Evolutionary conservation across 768 basidiomycete genomes (phyloP).

Genomic region (Trametes cingulata): DNA sequence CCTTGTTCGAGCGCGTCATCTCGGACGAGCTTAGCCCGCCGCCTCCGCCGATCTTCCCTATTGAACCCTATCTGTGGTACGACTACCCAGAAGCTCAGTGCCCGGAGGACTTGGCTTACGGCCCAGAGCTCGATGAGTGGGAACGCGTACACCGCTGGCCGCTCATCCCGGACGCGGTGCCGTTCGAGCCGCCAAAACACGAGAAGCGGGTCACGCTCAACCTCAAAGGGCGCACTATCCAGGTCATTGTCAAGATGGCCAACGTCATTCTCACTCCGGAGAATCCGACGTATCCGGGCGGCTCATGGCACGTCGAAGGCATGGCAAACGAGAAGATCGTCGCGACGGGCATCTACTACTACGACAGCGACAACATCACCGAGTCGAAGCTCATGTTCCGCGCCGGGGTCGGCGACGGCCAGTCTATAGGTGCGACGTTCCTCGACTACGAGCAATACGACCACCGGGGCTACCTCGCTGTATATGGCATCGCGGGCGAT

Average conservation of each 20-base stretch:
- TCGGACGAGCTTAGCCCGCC: slow-evolving; percentile 8
- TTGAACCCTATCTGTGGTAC: slow-evolving; percentile 9
- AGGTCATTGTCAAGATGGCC: slow-evolving; percentile 44
- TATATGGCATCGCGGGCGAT: background rate
- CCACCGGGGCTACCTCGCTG: background rate
- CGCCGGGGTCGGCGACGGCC: slow-evolving; percentile 18
- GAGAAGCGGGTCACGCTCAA: background rate
- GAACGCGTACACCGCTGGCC: background rate
- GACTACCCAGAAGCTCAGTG: background rate
- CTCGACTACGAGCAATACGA: slow-evolving; percentile 4
- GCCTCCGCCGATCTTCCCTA: background rate
- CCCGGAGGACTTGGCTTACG: background rate
- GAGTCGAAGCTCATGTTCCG: slow-evolving; percentile 36
- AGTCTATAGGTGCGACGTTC: background rate
- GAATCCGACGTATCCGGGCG: slow-evolving; percentile 32
- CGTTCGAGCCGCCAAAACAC: background rate
- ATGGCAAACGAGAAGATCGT: slow-evolving; percentile 25
- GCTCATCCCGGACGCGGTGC: background rate
- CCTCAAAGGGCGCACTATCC: slow-evolving; percentile 27
- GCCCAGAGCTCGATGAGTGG: background rate
- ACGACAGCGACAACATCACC: slow-evolving; percentile 35
- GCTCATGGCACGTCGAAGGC: slow-evolving; percentile 38
- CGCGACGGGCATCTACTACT: slow-evolving; percentile 24
- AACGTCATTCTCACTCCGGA: slow-evolving; percentile 35
- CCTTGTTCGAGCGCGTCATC: slow-evolving; percentile 31